Conservation (phyloP, 192 early-diverging fungal genomes). For the Umbelopsis sp. region DNA sequence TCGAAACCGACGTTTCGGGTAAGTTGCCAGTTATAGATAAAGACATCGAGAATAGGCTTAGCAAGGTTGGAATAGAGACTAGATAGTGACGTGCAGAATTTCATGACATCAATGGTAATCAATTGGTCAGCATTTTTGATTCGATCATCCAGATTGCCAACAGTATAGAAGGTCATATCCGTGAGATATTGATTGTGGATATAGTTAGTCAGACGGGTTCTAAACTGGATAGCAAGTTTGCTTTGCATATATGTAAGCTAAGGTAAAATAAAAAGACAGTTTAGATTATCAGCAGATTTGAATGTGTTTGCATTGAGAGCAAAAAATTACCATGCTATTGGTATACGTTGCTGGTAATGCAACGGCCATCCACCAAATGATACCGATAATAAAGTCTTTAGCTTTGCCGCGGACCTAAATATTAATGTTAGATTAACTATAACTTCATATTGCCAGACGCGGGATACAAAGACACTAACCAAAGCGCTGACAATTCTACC, state of each 20-base stretch:
- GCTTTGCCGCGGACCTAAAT: slow-evolving; percentile 65
- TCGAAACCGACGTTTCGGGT: slow-evolving; percentile 83
- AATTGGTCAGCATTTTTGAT: slow-evolving; percentile 90
- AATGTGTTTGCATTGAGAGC: background rate
- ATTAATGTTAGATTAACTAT: background rate
- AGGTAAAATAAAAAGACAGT: background rate
- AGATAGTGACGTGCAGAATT: slow-evolving; percentile 86
- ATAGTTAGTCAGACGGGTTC: slow-evolving; percentile 85
- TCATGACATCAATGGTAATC: slow-evolving; percentile 87
- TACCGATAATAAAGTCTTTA: slow-evolving; percentile 79
- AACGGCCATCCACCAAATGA: slow-evolving; percentile 91
- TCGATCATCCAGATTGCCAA: slow-evolving; percentile 91
- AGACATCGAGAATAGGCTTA: slow-evolving; percentile 92
- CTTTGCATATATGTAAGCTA: slow-evolving; percentile 76
- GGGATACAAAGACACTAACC: slow-evolving; percentile 35
- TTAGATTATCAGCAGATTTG: background rate
- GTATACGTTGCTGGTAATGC: slow-evolving; percentile 96
- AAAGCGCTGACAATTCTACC: slow-evolving; percentile 82
- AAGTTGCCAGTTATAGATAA: slow-evolving; percentile 92
- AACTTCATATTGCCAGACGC: background rate
- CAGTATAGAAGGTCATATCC: slow-evolving; percentile 93
- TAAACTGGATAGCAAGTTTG: slow-evolving; percentile 77
- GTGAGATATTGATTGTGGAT: slow-evolving; percentile 84
- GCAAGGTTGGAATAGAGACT: slow-evolving; percentile 93
- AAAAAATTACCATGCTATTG: slow-evolving; percentile 79